phyloP scores from a whole-genome alignment of 352 stramenopile genomes.

The Albugo laibachii region DNA sequence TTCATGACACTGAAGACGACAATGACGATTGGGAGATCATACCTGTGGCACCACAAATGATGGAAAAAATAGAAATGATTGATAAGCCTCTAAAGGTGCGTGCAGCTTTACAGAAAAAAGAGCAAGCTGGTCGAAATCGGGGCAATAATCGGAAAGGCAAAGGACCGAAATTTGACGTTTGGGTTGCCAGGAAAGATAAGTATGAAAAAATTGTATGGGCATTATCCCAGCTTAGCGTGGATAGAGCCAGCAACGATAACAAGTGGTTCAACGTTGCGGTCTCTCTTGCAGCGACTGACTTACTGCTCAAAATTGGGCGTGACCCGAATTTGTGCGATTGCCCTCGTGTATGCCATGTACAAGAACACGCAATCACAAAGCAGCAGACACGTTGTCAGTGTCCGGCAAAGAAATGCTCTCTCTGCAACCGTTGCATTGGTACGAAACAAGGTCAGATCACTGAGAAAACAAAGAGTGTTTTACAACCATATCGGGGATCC shows the following conservation, averaged over 20 bases:
- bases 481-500: constrained; percentile 22
- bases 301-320: constrained; percentile 51
- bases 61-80: too few species aligned
- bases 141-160: background rate
- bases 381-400: constrained; percentile 63
- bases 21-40: constrained; percentile 6
- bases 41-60: constrained; percentile 8
- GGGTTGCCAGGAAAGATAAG: constrained; percentile 74
- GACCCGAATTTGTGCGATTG: constrained; percentile 41
- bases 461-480: constrained; percentile 32
- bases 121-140: too few species aligned
- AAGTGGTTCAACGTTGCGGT: constrained; percentile 61
- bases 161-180: constrained; percentile 55
- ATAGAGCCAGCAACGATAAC: constrained; percentile 28
- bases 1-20: constrained; percentile 2
- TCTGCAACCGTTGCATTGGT: constrained; percentile 43
- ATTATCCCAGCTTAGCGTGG: constrained; percentile 36
- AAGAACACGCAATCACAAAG: constrained; percentile 33
- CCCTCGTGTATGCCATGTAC: constrained; percentile 34
- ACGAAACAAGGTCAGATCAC: constrained; percentile 36
- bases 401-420: constrained; percentile 55
- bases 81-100: background rate
- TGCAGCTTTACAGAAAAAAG: background rate
- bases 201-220: constrained; percentile 54
- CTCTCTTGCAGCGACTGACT: constrained; percentile 54